These are phyloP conservation scores for Plantago elongata DNA, from an alignment of 257 asterid genomes.

Conservation along the genomic window DNA sequence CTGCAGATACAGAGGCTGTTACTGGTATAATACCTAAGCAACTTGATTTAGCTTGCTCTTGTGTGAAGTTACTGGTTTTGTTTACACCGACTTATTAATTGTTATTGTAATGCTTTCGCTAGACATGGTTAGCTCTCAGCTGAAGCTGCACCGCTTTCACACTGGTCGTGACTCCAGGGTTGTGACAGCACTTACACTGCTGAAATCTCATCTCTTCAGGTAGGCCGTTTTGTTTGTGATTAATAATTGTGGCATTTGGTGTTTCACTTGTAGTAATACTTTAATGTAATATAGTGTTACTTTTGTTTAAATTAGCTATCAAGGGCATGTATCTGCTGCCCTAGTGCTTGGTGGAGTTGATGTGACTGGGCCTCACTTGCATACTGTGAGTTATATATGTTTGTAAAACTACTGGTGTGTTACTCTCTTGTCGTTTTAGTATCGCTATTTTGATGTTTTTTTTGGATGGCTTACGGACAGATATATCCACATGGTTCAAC, in stretches of 20 bases:
- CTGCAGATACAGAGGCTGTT: conserved; percentile 78
- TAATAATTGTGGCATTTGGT: conserved; percentile 13
- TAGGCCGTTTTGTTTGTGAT: conserved; percentile 22
- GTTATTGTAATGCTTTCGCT: conserved; percentile 17
- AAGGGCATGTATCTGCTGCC: conserved; percentile 89
- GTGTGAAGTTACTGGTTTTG: conserved; percentile 7
- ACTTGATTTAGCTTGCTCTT: conserved; percentile 8
- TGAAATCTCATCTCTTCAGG: conserved; percentile 90
- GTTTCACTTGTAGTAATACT: conserved; percentile 12
- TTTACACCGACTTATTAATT: not conserved
- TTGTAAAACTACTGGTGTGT: not conserved
- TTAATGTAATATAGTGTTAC: conserved; percentile 17
- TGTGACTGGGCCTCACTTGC: conserved; percentile 85
- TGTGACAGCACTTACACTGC: conserved; percentile 76
- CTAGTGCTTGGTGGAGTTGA: conserved; percentile 98
- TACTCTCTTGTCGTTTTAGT: not conserved
- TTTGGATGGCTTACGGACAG: conserved; percentile 32
- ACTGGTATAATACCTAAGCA: conserved; percentile 48
- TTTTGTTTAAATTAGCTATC: conserved; percentile 48
- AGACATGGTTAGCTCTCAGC: conserved; percentile 97
- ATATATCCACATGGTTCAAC: conserved; percentile 99
- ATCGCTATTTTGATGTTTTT: conserved; percentile 2
- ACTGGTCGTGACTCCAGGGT: conserved; percentile 96
- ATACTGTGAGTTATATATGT: conserved; percentile 59
- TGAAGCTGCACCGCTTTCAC: conserved; percentile 78